Evolutionary conservation across 1,139 yeast species (phyloP), one percentile per base, ranked within the genome.

Genomic region (Hemisphaericaspora subhashii): DNA sequence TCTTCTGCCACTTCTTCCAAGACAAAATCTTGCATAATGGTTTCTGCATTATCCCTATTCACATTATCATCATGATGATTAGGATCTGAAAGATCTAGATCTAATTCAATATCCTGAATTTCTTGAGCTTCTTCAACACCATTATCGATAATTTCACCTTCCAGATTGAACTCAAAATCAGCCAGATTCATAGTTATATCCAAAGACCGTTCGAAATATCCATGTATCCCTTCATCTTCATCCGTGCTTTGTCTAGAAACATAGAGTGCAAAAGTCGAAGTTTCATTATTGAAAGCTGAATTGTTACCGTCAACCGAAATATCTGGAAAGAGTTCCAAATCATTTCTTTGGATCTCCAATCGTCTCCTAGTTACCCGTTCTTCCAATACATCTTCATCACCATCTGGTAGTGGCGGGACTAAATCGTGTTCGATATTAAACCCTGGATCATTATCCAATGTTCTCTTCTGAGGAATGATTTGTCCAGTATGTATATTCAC

Each of bases 391-490:
- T n/a, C 37, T 9, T 36, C 43, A 2, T 43, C 38, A 12, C 6
- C 48, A 11, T 30, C 21, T 17, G 40, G 38, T 33, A 47, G 42
- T 5, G 42, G 42, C 4, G 59, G 60, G 3, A 60, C 50, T 7
- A 69, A 50, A 17, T 62, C 68, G 17, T 52, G 38, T 12, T 56
- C 54, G 16, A 74, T 62, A 44, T 67, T 59, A 46, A 75, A 74
- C 13, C 49, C 38, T 0, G 72, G 73, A 48, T 74, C 80, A 50
- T 74, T 75, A 14, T 43, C 43, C 15, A 66, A 48, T 12, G 48
- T 27, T 47, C 44, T 12, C 42, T 26, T 29, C 39, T 44, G 16
- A 18, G 12, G 21, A 9, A 25, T n/a, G 24, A 18, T 34, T 29
- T 41, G 28, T 34, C 5, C 5, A 17, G 17, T 11, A 18, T 29